Evolutionary conservation across 345 rosid species (phyloP), one percentile per base, ranked within the genome.

Genomic region (Raphanus sativus): DNA sequence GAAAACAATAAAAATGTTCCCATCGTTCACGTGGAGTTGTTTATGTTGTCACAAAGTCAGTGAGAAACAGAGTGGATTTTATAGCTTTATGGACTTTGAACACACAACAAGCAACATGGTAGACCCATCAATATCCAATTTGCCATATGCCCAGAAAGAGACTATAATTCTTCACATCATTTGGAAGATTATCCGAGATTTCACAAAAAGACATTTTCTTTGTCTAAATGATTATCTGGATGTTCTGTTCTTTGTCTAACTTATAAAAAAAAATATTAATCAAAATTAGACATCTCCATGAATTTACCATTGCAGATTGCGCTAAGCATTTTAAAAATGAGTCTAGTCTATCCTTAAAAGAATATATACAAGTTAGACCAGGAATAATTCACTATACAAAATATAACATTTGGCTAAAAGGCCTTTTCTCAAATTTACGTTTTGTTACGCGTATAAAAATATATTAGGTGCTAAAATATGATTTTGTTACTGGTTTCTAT

Each of bases 41-140:
- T 78, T 34, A 33, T 62, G 24, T 54, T 6, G 78, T 79, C 82
- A 68, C 82, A 73, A 21, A 79, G 78, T 68, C 78, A 79, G 78
- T 36, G 82, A 73, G 82, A 38, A 79, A 79, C 82, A 79, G 74
- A 79, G 82, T 79, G 75, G 65, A 50, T 79, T 79, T 69, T 62
- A 79, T 67, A 62, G 75, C 82, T 73, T 79, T 79, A 68, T 74
- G 67, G 70, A 79, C 75, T 79, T 74, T 73, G 70, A 73, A 68
- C 70, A 73, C 74, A 5, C 74, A 79, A 68, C 82, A 74, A 38
- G 70, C 78, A 73, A 73, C 82, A 79, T 79, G 82, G 82, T 73
- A 79, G 78, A 79, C 82, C 82, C 75, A 73, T 73, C 54, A 48
- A 38, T 16, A 73, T 61, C 21, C 21, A 21, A 21, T 58, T 36